Conservation (phyloP, 2,329 filamentous ascomycete genomes). For the Teratosphaeria nubilosa region DNA sequence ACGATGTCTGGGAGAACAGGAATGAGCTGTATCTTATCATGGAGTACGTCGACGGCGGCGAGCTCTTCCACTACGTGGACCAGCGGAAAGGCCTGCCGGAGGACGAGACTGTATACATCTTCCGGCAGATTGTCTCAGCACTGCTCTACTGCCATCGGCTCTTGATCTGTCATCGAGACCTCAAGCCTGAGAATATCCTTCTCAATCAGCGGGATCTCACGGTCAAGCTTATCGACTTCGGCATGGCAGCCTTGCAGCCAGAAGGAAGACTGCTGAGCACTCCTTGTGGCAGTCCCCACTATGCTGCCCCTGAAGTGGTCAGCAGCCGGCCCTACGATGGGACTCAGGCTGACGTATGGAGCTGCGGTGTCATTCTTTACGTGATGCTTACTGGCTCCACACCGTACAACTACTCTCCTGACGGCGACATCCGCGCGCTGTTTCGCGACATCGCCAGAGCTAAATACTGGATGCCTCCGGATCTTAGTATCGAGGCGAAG, state of each 20-base stretch:
- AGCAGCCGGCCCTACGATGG: conserved; percentile 68
- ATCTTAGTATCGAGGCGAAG: conserved; percentile 55
- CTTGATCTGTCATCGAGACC: conserved; percentile 89
- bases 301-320: conserved; percentile 87
- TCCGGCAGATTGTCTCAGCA: conserved; percentile 86
- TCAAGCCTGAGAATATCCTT: conserved; percentile 96
- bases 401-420: conserved; percentile 62
- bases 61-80: conserved; percentile 81
- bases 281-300: conserved; percentile 92
- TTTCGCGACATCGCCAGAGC: conserved; percentile 48
- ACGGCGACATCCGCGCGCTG: conserved; percentile 52
- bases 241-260: conserved; percentile 90
- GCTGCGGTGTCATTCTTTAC: conserved; percentile 79
- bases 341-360: conserved; percentile 87
- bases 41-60: conserved; percentile 76
- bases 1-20: conserved; percentile 96
- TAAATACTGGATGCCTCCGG: conserved; percentile 36
- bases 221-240: conserved; percentile 94
- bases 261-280: conserved; percentile 70
- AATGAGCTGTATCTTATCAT: conserved; percentile 91
- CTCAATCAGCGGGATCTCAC: conserved; percentile 59
- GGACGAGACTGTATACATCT: conserved; percentile 70
- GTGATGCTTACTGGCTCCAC: conserved; percentile 75
- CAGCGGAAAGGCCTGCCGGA: conserved; percentile 64
- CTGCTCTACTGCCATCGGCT: conserved; percentile 88